Conservation (phyloP, 306 rosid species). For the Quercus bicolor region DNA sequence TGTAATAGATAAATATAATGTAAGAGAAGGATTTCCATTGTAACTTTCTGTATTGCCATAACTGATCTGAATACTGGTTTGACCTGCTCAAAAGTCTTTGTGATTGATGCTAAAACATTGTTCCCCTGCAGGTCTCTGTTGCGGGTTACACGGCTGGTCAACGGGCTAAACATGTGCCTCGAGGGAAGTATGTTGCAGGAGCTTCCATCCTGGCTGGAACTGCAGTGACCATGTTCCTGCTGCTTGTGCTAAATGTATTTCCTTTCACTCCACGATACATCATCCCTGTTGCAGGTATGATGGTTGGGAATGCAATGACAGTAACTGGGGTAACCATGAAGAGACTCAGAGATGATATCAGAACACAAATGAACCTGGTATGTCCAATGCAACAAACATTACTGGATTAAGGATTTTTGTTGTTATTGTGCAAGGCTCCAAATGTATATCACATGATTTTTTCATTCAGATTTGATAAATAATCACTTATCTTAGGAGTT, state of each 20-base stretch:
- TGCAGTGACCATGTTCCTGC: constrained; percentile 63
- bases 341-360: constrained; percentile 79
- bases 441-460: not conserved
- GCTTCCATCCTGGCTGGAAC: constrained; percentile 83
- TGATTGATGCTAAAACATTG: not conserved
- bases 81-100: not conserved
- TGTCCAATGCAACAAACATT: not conserved
- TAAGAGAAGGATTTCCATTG: not conserved
- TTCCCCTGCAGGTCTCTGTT: constrained; percentile 49
- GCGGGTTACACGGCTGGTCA: constrained; percentile 96
- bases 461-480: not conserved
- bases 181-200: constrained; percentile 75
- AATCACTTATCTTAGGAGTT: too few relatives aligned
- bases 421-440: too few relatives aligned
- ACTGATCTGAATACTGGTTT: not conserved
- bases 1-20: not conserved
- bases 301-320: constrained; percentile 96
- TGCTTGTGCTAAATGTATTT: constrained; percentile 60
- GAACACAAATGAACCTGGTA: constrained; percentile 70
- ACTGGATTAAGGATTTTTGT: too few relatives aligned
- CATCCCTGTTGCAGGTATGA: constrained; percentile 91
- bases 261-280: constrained; percentile 94
- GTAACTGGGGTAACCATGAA: constrained; percentile 98
- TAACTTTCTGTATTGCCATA: not conserved
- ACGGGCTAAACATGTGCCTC: constrained; percentile 85